Evolutionary conservation across 2,329 filamentous ascomycete species (phyloP).

Genomic region (Cyphellophora europaea): DNA sequence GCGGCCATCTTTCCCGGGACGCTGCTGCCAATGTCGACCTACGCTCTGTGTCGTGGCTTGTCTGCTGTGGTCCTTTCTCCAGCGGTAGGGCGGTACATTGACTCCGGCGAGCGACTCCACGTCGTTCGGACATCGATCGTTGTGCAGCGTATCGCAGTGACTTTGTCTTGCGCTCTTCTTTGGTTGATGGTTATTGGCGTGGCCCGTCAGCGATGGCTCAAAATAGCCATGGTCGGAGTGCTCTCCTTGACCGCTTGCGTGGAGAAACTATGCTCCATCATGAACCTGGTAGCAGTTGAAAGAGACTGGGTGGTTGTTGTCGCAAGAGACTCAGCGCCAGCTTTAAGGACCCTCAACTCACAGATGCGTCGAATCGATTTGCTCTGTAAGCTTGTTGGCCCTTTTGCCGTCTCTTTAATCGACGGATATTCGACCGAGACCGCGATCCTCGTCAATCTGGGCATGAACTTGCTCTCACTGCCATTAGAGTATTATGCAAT

Average conservation of each 20-base stretch:
- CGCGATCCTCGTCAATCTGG: constrained; percentile 38
- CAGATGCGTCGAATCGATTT: constrained; percentile 50
- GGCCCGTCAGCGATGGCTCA: not conserved
- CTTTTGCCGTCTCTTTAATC: constrained; percentile 41
- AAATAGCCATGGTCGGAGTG: constrained; percentile 21
- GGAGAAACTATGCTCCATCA: constrained; percentile 57
- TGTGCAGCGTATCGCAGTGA: constrained; percentile 32
- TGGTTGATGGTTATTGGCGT: constrained; percentile 22
- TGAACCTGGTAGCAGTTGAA: constrained; percentile 61
- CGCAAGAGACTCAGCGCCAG: constrained; percentile 6
- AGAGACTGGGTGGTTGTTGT: constrained; percentile 52
- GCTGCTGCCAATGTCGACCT: constrained; percentile 58
- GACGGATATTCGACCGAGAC: constrained; percentile 32
- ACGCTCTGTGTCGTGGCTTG: constrained; percentile 52
- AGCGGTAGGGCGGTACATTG: constrained; percentile 50
- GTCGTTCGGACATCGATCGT: constrained; percentile 44
- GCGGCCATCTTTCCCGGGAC: constrained; percentile 49
- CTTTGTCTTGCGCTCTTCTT: constrained; percentile 39
- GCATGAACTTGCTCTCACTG: constrained; percentile 33
- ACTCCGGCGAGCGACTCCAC: constrained; percentile 41
- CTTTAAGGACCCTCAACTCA: constrained; percentile 36
- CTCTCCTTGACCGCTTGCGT: constrained; percentile 51
- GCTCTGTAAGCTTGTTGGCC: constrained; percentile 46
- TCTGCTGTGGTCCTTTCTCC: constrained; percentile 52
- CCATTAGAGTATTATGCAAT: constrained; percentile 33